Percentiles rank a stretch among this genome's conserved stretches.
phyloP scores from a whole-genome alignment of 345 rosid species.

The Euphorbia peplus region DNA sequence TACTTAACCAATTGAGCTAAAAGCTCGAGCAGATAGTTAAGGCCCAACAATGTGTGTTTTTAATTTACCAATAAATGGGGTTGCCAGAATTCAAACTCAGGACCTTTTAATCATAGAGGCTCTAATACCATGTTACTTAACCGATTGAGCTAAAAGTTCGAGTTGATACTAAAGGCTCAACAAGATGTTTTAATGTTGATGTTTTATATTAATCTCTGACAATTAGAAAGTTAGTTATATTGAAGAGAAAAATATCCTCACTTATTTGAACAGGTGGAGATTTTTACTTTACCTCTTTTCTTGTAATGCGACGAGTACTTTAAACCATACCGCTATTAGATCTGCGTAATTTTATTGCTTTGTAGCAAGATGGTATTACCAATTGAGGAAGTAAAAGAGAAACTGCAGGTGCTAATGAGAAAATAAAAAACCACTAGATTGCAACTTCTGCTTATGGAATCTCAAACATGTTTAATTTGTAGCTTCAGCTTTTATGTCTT shows the following conservation, averaged over 20 bases:
- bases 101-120: too few relatives aligned
- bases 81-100: too few relatives aligned
- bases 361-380: neutral
- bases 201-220: too few relatives aligned
- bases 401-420: neutral
- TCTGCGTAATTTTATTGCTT: neutral
- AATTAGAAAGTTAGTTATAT: neutral
- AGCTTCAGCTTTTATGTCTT: neutral
- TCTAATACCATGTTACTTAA: too few relatives aligned
- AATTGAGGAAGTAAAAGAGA: neutral
- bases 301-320: neutral
- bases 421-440: neutral
- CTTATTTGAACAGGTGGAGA: neutral
- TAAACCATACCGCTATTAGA: neutral
- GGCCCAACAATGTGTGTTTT: too few relatives aligned
- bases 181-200: too few relatives aligned
- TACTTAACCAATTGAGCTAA: too few relatives aligned
- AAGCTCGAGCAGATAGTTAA: too few relatives aligned
- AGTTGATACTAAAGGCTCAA: too few relatives aligned
- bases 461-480: neutral
- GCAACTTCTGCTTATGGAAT: neutral
- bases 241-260: neutral
- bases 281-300: neutral
- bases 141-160: too few relatives aligned
- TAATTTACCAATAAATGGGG: too few relatives aligned